These are phyloP conservation scores for Pulicaria dysenterica DNA, from an alignment of 129 eudicot genomes.

Conservation along the genomic window DNA sequence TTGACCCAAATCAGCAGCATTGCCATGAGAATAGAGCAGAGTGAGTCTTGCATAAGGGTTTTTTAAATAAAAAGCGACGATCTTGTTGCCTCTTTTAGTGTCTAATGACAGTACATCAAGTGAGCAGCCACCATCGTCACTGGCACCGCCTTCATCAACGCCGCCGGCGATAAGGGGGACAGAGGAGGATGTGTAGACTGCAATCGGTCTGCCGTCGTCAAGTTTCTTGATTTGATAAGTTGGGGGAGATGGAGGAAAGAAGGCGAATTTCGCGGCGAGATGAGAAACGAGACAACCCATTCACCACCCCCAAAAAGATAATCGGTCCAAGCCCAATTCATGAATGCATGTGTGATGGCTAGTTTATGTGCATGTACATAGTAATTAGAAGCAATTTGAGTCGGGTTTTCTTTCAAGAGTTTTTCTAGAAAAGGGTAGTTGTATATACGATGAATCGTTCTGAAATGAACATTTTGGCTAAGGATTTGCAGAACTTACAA, in stretches of 20 bases:
- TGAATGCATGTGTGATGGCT: conserved; percentile 35
- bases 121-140: conserved; percentile 59
- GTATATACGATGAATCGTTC: neutral
- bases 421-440: neutral
- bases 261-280: conserved; percentile 44
- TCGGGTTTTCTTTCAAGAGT: conserved; percentile 30
- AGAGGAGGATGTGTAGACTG: conserved; percentile 36
- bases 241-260: conserved; percentile 50
- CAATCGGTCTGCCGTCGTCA: conserved; percentile 34
- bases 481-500: neutral
- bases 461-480: neutral
- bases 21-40: conserved; percentile 90
- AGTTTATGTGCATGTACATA: neutral
- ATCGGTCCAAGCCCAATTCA: conserved; percentile 21
- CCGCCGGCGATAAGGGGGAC: conserved; percentile 22
- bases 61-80: conserved; percentile 80
- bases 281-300: conserved; percentile 47
- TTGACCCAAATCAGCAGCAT: conserved; percentile 99
- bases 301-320: conserved; percentile 28
- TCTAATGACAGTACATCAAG: conserved; percentile 66
- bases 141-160: conserved; percentile 40
- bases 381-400: neutral
- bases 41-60: conserved; percentile 94
- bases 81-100: conserved; percentile 91
- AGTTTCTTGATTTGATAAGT: conserved; percentile 41